phyloP scores from a whole-genome alignment of 2,329 filamentous ascomycete species.

The Coniochaeta hoffmannii region DNA sequence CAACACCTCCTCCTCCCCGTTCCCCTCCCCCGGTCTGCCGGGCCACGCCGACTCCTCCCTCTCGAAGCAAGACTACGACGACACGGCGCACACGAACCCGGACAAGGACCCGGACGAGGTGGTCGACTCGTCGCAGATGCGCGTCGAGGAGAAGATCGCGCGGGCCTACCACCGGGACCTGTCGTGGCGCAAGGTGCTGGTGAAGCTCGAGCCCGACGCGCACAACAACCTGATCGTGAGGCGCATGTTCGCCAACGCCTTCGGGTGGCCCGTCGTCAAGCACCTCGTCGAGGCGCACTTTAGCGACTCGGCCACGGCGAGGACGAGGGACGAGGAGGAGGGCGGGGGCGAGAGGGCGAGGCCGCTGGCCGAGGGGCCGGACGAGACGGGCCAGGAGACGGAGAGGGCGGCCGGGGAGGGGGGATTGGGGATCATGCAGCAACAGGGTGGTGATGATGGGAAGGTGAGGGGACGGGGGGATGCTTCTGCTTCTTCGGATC shows the following conservation, averaged over 20 bases:
- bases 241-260: constrained; percentile 93
- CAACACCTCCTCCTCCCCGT: constrained; percentile 27
- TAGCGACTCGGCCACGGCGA: constrained; percentile 61
- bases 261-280: constrained; percentile 94
- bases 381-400: constrained; percentile 59
- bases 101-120: constrained; percentile 37
- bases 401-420: constrained; percentile 19
- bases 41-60: constrained; percentile 32
- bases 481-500: too few relatives aligned
- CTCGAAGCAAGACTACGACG: constrained; percentile 45
- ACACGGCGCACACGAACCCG: constrained; percentile 37
- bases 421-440: neutral
- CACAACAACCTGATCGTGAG: constrained; percentile 98
- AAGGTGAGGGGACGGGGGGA: neutral
- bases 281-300: constrained; percentile 95
- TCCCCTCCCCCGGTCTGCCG: constrained; percentile 17
- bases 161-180: constrained; percentile 87
- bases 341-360: constrained; percentile 62
- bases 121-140: constrained; percentile 62
- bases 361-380: constrained; percentile 46
- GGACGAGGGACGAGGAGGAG: constrained; percentile 61
- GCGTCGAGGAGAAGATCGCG: constrained; percentile 96
- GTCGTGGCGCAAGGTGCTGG: constrained; percentile 93
- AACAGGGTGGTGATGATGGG: neutral
- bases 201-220: constrained; percentile 90